These are phyloP conservation scores for Ormosia semicastrata DNA, from an alignment of 306 rosid species.

Conservation along the genomic window DNA sequence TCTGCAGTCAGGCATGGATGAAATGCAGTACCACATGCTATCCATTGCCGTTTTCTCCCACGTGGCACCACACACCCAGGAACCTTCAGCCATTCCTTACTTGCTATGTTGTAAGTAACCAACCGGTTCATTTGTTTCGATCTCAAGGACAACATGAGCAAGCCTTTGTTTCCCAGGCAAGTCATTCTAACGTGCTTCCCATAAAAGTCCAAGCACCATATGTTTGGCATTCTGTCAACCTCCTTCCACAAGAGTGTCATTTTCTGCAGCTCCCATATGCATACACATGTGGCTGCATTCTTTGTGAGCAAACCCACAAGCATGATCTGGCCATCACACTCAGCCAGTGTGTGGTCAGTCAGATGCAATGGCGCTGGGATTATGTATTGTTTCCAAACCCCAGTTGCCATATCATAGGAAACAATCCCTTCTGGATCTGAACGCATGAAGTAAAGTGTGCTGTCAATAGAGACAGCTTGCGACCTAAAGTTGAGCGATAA, in stretches of 20 bases:
- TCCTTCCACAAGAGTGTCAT: constrained; percentile 98
- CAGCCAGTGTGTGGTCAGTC: constrained; percentile 75
- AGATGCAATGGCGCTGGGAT: constrained; percentile 71
- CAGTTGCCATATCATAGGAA: constrained; percentile 61
- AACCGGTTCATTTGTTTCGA: constrained; percentile 67
- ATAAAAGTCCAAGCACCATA: constrained; percentile 96
- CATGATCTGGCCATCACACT: constrained; percentile 77
- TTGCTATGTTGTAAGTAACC: constrained; percentile 69
- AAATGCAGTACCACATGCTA: constrained; percentile 79
- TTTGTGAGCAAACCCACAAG: constrained; percentile 85
- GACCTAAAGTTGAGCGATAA: constrained; percentile 62
- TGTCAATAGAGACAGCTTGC: constrained; percentile 61
- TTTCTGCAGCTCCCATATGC: constrained; percentile 97
- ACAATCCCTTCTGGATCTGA: constrained; percentile 82
- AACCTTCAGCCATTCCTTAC: constrained; percentile 85
- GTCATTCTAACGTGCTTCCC: constrained; percentile 98
- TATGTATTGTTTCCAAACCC: constrained; percentile 75
- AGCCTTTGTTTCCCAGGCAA: constrained; percentile 93
- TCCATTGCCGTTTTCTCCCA: constrained; percentile 70
- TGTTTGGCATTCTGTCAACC: constrained; percentile 99
- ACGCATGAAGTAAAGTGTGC: constrained; percentile 80
- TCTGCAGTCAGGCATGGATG: constrained; percentile 72
- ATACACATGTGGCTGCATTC: constrained; percentile 90
- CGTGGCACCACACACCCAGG: constrained; percentile 65
- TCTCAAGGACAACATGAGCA: constrained; percentile 87